Base-by-base conservation (phyloP, 1,284 basidiomycete genomes). In the Cerioporus squamosus region DNA sequence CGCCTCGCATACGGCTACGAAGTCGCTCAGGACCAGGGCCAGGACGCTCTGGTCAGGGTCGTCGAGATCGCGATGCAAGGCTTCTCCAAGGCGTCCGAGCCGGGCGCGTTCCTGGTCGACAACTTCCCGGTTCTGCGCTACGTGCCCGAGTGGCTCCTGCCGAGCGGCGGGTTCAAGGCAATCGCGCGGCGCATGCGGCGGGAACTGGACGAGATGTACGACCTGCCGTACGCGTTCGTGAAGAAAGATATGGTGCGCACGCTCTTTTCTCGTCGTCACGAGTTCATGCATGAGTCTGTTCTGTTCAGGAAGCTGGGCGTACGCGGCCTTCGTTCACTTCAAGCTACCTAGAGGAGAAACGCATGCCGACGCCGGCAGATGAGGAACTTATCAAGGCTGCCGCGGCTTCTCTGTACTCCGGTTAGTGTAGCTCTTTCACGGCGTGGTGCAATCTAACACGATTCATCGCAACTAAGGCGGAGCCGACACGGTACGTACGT, bases 1-100 rank as follows among this genome's bases (percentile, higher is more conserved):
- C 64, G 64, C 3, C 60, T 79, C 6, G 65, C 76, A 9, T 79
- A 77, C 55, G 78, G 78, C 1, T 79, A 80, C 58, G 58, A 71
- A n/a, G 68, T 73, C 1, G 18, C 43, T 2, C 44, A 52, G 2
- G 56, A 72, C 36, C 26, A 39, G 15, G 63, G 59, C 14, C 64
- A 70, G 10, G 78, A 81, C 53, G 70, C 72, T 1, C 63, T 79
- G 6, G 73, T 79, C 3, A 66, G 72, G 49, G 75, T 79, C 8
- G 77, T 74, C 6, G 74, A 79, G 53, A 67, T 75, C 44, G 77
- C 78, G 14, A 78, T 79, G 75, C 66, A 68, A n/a, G 76, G 75
- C 7, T 77, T 79, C 51, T 65, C 75, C 0, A 57, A 66, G 20
- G 76, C 76, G 2, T 75, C 76, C 1, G 74, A 75, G 51, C 77